These are phyloP conservation scores for Trypanosoma cruzi DNA, from an alignment of 208 protist species.

Conservation along the genomic window DNA sequence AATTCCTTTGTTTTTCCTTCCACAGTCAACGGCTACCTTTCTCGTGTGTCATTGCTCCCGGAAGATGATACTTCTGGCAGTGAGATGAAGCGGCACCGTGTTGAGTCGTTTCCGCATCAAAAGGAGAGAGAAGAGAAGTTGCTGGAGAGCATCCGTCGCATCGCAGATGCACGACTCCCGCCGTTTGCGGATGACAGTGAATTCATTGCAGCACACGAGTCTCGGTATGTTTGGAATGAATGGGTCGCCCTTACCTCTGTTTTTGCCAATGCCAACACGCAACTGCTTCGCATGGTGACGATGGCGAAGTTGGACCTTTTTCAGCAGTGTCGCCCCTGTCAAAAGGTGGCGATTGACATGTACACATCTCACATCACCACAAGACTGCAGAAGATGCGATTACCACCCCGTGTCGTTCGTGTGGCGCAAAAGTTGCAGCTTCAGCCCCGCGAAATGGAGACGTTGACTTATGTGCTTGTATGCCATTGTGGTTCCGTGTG, in stretches of 20 bases:
- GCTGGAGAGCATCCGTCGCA: conserved; percentile 3
- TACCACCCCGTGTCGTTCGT: conserved; percentile 69
- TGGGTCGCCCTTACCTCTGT: conserved; percentile 24
- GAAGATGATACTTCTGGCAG: background rate
- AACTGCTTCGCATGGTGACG: conserved; percentile 32
- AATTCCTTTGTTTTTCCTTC: conserved; percentile 24
- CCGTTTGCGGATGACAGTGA: conserved; percentile 61
- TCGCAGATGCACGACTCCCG: conserved; percentile 37
- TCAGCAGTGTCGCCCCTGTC: conserved; percentile 51
- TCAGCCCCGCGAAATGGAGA: conserved; percentile 41
- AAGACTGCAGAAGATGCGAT: conserved; percentile 47
- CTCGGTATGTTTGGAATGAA: conserved; percentile 38
- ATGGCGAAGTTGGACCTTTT: conserved; percentile 42
- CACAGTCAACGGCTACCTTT: conserved; percentile 16
- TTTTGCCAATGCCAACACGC: conserved; percentile 25
- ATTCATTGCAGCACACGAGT: conserved; percentile 64
- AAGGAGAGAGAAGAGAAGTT: background rate
- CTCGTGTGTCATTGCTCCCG: conserved; percentile 7
- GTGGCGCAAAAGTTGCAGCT: conserved; percentile 60
- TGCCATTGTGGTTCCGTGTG: conserved; percentile 52
- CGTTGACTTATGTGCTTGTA: conserved; percentile 74
- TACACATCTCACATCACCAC: conserved; percentile 31
- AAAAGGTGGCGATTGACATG: conserved; percentile 27
- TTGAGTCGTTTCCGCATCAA: background rate
- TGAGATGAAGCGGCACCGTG: conserved; percentile 3